Evolutionary conservation across 192 early-diverging fungal species (phyloP), one percentile per base, ranked within the genome.

Genomic region (Backusella tuberculispora): DNA sequence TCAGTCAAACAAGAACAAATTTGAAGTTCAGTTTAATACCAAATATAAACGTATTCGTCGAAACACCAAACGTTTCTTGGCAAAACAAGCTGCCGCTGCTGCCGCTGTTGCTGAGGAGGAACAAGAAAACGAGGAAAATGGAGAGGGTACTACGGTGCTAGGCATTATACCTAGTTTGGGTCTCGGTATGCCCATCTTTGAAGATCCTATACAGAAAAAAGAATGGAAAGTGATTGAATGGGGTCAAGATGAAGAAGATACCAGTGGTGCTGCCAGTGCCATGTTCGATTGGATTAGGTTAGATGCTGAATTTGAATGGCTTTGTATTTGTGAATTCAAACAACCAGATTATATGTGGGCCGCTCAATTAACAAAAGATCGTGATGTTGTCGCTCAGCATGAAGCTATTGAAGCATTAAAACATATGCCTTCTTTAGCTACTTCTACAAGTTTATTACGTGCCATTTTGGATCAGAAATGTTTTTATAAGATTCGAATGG

Each of bases 261-360:
- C 78, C 0, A 83, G 81, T 77, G 81, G 81, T 38, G 81, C 81
- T 29, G 77, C 81, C 10, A 83, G 89, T 69, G 88, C 88, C 0
- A 88, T 90, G n/a, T 95, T 99, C 44, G 98, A 99, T 75, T 98
- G 96, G 95, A 96, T 99, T 82, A 88, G 96, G 41, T 79, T 98
- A 66, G 97, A 99, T 77, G 93, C 95, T 3, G 97, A 98, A 64
- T 85, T 93, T 67, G 94, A 97, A 69, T 99, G 98, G 98, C 80
- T 97, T 17, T 95, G 95, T 73, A 75, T 89, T 9, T 92, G 96
- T 67, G 86, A 89, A 21, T 95, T 97, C 73, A 88, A 91, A 71
- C 96, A 98, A 81, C 88, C 91, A 0, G 94, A 94, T 71, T 97
- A 94, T 76, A 98, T 97, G 96, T 99, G 97, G 97, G 91, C 92